Conservation (phyloP, 495 filamentous ascomycete species). For the Staphylotrichum tortipilum region DNA sequence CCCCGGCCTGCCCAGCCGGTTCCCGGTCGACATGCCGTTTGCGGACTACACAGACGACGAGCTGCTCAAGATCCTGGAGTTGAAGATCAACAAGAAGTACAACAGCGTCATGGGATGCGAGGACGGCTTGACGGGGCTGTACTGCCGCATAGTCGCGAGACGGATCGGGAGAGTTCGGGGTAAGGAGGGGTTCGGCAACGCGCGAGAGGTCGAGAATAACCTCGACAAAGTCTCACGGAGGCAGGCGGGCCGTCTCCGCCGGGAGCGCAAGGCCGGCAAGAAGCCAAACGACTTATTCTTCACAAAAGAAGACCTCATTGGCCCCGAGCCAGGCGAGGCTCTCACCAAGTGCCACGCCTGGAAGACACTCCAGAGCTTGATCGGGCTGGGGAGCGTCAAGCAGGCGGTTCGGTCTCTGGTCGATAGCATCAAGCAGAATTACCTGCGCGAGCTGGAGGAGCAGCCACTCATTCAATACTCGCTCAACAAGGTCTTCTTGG, state of each 20-base stretch:
- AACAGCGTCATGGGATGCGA: conserved; percentile 49
- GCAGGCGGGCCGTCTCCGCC: conserved; percentile 48
- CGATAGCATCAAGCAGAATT: conserved; percentile 53
- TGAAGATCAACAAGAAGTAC: conserved; percentile 39
- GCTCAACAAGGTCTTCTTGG: conserved; percentile 65
- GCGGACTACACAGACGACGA: conserved; percentile 62
- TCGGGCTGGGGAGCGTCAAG: conserved; percentile 56
- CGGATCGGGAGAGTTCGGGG: conserved; percentile 56
- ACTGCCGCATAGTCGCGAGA: conserved; percentile 53
- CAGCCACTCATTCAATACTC: conserved; percentile 46
- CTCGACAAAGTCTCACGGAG: conserved; percentile 45
- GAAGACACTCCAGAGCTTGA: conserved; percentile 50
- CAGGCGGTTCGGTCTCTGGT: conserved; percentile 48
- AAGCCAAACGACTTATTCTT: conserved; percentile 44
- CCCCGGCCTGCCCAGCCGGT: conserved; percentile 61
- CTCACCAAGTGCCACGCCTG: conserved; percentile 46
- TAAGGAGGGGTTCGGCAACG: conserved; percentile 64
- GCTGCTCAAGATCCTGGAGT: conserved; percentile 51
- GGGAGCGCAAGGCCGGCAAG: conserved; percentile 21
- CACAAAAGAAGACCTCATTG: conserved; percentile 54
- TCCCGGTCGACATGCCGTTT: conserved; percentile 59
- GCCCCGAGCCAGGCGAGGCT: conserved; percentile 51
- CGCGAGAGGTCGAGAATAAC: conserved; percentile 56
- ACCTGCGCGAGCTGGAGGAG: conserved; percentile 53
- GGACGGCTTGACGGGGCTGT: conserved; percentile 52